These are phyloP conservation scores for Extremus antarcticus DNA, from an alignment of 495 filamentous ascomycete genomes.

Conservation along the genomic window DNA sequence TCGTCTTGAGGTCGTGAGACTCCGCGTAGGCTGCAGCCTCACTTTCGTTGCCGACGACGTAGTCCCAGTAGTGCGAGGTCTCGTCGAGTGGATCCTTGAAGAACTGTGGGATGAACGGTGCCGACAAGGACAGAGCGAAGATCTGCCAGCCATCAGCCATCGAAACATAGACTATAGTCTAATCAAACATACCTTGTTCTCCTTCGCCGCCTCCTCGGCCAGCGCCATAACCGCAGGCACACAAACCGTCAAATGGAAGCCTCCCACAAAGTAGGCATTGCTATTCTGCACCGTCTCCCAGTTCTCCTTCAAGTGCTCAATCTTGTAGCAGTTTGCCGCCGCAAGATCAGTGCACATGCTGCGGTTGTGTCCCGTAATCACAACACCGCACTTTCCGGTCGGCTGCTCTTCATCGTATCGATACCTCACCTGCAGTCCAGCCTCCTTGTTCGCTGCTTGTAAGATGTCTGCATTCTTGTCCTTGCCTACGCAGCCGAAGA, in stretches of 20 bases:
- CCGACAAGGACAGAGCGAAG: slow-evolving; percentile 81
- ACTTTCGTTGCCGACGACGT: slow-evolving; percentile 92
- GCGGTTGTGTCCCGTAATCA: slow-evolving; percentile 91
- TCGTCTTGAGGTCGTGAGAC: slow-evolving; percentile 55
- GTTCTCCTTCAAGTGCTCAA: slow-evolving; percentile 88
- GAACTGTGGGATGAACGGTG: slow-evolving; percentile 92
- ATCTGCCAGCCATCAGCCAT: slow-evolving; percentile 33
- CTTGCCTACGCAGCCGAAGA: slow-evolving; percentile 82
- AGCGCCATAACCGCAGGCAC: slow-evolving; percentile 81
- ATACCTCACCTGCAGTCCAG: slow-evolving; percentile 86
- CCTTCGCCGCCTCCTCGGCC: slow-evolving; percentile 72
- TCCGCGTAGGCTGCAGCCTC: slow-evolving; percentile 80
- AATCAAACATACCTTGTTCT: slow-evolving; percentile 56
- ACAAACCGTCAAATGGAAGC: slow-evolving; percentile 81
- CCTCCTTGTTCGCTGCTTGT: slow-evolving; percentile 63
- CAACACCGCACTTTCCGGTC: slow-evolving; percentile 88
- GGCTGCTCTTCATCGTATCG: slow-evolving; percentile 67
- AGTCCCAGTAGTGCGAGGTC: slow-evolving; percentile 84
- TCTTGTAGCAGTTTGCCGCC: slow-evolving; percentile 91
- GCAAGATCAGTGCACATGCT: slow-evolving; percentile 91
- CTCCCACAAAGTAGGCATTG: slow-evolving; percentile 81
- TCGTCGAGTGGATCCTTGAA: slow-evolving; percentile 92
- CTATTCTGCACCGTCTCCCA: slow-evolving; percentile 86
- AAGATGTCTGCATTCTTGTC: slow-evolving; percentile 87
- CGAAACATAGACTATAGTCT: background rate